A percentile compares a stretch with the other conserved stretches of the same genome.
Evolutionary conservation across 2,329 filamentous ascomycete genomes (phyloP).

Genomic region (Cercospora nicotianae): DNA sequence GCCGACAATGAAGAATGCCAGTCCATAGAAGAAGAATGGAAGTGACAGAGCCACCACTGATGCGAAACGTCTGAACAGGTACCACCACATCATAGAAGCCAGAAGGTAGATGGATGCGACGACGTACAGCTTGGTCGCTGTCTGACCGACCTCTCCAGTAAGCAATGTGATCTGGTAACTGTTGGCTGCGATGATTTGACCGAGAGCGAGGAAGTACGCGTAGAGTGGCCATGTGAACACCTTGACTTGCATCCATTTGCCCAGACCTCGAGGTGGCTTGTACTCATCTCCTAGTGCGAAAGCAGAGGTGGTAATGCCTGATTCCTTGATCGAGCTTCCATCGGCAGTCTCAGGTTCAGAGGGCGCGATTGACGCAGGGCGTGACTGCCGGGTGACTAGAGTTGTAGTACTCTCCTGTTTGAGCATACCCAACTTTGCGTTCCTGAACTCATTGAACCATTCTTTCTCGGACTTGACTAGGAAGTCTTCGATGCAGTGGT

Average conservation of each 20-base stretch:
- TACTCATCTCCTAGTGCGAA: slow-evolving; percentile 57
- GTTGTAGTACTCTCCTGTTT: slow-evolving; percentile 26
- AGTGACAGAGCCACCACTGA: slow-evolving; percentile 57
- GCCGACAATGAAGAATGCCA: slow-evolving; percentile 62
- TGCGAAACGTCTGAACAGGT: slow-evolving; percentile 57
- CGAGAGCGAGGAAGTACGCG: slow-evolving; percentile 60
- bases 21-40: slow-evolving; percentile 62
- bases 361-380: slow-evolving; percentile 14
- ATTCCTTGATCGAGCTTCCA: slow-evolving; percentile 29
- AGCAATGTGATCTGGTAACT: slow-evolving; percentile 66
- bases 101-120: slow-evolving; percentile 59
- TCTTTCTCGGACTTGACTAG: slow-evolving; percentile 64
- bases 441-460: slow-evolving; percentile 60
- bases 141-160: slow-evolving; percentile 60
- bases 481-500: slow-evolving; percentile 62
- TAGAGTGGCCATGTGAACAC: slow-evolving; percentile 64
- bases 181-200: slow-evolving; percentile 63
- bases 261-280: slow-evolving; percentile 57
- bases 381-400: slow-evolving; percentile 4
- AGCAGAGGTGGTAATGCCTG: slow-evolving; percentile 37
- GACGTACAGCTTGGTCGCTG: slow-evolving; percentile 58
- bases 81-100: slow-evolving; percentile 61
- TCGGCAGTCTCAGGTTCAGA: slow-evolving; percentile 26
- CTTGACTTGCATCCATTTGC: slow-evolving; percentile 56
- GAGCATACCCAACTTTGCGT: slow-evolving; percentile 57